These are phyloP conservation scores for Phyllostachys edulis DNA, from an alignment of 176 grass and related monocot species.

Conservation along the genomic window DNA sequence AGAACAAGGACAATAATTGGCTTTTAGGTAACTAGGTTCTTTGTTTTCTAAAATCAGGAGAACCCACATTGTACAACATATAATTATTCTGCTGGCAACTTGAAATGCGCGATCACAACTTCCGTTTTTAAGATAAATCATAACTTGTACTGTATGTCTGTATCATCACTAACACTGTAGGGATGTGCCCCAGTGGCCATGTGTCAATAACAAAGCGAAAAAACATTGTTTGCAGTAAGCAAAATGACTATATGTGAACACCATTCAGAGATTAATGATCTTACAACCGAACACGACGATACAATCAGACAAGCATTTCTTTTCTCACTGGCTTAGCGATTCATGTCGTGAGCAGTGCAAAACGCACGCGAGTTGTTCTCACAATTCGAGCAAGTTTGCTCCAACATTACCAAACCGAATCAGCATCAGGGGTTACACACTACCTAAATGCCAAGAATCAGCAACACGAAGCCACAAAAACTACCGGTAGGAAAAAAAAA, in stretches of 20 bases:
- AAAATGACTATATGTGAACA: background rate
- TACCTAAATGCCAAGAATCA: background rate
- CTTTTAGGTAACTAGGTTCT: conserved; percentile 3
- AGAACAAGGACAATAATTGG: background rate
- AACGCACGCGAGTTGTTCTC: background rate
- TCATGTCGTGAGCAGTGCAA: background rate
- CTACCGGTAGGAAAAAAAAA: background rate
- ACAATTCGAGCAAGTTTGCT: background rate
- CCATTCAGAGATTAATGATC: background rate
- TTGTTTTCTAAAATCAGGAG: background rate
- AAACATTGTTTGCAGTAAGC: background rate
- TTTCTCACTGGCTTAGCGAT: background rate
- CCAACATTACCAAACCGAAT: conserved; percentile 7
- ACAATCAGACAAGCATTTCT: background rate
- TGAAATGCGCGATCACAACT: background rate
- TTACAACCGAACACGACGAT: background rate
- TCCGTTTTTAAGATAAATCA: background rate
- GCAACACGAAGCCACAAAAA: background rate
- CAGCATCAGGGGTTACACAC: background rate
- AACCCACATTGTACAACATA: background rate
- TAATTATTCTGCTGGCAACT: conserved; percentile 7
- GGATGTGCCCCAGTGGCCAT: background rate
- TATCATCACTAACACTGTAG: background rate
- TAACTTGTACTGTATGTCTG: background rate
- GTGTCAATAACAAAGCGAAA: background rate